Evolutionary conservation across 306 rosid genomes (phyloP).

Genomic region (Sesbania bispinosa): DNA sequence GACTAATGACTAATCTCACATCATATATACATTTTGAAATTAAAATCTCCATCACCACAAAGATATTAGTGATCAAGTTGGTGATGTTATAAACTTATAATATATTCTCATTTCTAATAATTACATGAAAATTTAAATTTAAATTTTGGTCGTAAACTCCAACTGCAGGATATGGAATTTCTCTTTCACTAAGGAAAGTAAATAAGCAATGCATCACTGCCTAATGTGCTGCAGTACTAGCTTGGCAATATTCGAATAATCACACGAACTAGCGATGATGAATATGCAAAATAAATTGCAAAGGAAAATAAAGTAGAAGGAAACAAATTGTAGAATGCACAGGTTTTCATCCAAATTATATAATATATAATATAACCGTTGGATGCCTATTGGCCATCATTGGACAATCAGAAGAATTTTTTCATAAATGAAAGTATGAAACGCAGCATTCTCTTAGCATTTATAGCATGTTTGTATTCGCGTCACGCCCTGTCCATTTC

Average conservation of each 20-base stretch:
- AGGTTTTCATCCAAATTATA: neutral
- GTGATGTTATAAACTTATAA: too few species aligned
- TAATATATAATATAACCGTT: too few species aligned
- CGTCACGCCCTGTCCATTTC: too few species aligned
- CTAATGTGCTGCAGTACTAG: neutral
- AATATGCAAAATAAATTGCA: neutral
- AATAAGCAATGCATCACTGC: neutral
- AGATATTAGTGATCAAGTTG: neutral
- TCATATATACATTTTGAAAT: too few species aligned
- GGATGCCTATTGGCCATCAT: neutral
- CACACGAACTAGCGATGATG: neutral
- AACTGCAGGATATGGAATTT: too few species aligned
- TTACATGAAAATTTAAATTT: too few species aligned
- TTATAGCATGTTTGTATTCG: too few species aligned
- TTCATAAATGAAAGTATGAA: neutral
- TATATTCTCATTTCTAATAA: too few species aligned
- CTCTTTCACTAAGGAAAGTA: too few species aligned
- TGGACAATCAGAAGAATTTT: neutral
- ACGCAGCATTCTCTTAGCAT: neutral
- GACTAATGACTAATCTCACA: neutral
- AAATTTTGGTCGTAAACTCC: too few species aligned
- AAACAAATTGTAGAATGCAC: neutral
- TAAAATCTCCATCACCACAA: neutral
- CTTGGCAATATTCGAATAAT: conserved; percentile 7
- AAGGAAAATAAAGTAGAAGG: neutral